Evolutionary conservation across 2,329 filamentous ascomycete genomes (phyloP).

Genomic region (Tolypocladium amazonense): DNA sequence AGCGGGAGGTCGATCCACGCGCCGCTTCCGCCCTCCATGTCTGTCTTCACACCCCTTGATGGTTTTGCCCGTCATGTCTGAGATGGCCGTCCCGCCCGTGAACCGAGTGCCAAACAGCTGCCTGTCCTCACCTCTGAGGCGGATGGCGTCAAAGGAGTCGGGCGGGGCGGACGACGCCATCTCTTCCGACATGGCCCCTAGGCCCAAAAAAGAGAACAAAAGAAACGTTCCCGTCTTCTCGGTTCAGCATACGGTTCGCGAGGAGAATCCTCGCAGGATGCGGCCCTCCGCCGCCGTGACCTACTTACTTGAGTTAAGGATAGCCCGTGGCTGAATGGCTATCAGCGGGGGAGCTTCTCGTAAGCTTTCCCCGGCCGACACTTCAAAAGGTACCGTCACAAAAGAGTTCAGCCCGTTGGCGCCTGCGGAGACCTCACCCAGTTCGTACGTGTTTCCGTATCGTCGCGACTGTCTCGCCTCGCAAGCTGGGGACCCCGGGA

Average conservation of each 20-base stretch:
- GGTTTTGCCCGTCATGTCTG: not conserved
- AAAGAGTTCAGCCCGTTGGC: not conserved
- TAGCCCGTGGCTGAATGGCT: not conserved
- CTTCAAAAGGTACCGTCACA: not conserved
- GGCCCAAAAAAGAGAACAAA: not conserved
- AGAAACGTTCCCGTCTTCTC: not conserved
- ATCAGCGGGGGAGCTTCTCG: not conserved
- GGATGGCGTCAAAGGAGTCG: not conserved
- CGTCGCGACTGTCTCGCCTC: not conserved
- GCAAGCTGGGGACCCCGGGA: constrained; percentile 6
- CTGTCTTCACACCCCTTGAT: not conserved
- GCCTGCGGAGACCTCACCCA: not conserved
- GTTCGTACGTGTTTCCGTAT: not conserved
- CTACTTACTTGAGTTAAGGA: not conserved
- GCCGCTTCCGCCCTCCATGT: not conserved
- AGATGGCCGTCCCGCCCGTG: not conserved
- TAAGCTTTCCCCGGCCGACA: not conserved
- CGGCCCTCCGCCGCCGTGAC: not conserved
- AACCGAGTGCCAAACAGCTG: not conserved
- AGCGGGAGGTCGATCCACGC: not conserved
- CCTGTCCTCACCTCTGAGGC: not conserved
- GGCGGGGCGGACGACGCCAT: not conserved
- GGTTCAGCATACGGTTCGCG: not conserved
- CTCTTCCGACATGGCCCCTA: not conserved
- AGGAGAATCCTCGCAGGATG: not conserved